These are phyloP conservation scores for Fomitopsis palustris DNA, from an alignment of 1,284 basidiomycete genomes.

Conservation along the genomic window DNA sequence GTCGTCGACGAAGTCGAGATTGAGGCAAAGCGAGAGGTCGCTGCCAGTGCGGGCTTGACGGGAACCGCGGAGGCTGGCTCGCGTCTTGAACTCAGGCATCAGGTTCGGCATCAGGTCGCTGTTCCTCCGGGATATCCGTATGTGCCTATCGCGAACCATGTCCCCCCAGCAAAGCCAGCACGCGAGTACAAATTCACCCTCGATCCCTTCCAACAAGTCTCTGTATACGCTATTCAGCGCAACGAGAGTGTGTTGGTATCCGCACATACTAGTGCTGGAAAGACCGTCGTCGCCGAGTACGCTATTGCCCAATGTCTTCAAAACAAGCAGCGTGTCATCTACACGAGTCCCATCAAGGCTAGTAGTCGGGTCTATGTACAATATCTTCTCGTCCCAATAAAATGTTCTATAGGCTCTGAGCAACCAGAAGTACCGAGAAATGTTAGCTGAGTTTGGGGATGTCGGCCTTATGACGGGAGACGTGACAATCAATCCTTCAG, in stretches of 20 bases:
- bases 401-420: constrained; percentile 67
- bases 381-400: background rate
- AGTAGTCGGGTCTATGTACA: constrained; percentile 24
- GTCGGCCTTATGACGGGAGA: constrained; percentile 99
- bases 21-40: constrained; percentile 85
- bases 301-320: constrained; percentile 96
- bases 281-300: constrained; percentile 99
- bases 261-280: constrained; percentile 98
- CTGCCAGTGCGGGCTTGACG: constrained; percentile 78
- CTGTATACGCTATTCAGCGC: constrained; percentile 92
- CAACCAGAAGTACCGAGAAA: constrained; percentile 99
- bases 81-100: constrained; percentile 73
- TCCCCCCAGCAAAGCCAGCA: constrained; percentile 89
- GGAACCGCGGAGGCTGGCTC: constrained; percentile 65
- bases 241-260: constrained; percentile 98
- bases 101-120: constrained; percentile 93
- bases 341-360: constrained; percentile 99
- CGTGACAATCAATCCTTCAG: constrained; percentile 98
- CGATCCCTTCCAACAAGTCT: constrained; percentile 97
- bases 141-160: constrained; percentile 87
- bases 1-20: constrained; percentile 89
- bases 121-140: constrained; percentile 93
- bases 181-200: constrained; percentile 94
- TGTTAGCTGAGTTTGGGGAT: constrained; percentile 95
- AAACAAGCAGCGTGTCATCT: constrained; percentile 94